Conservation (phyloP, 1,139 yeast species). For the Magnusiomyces suaveolens region DNA sequence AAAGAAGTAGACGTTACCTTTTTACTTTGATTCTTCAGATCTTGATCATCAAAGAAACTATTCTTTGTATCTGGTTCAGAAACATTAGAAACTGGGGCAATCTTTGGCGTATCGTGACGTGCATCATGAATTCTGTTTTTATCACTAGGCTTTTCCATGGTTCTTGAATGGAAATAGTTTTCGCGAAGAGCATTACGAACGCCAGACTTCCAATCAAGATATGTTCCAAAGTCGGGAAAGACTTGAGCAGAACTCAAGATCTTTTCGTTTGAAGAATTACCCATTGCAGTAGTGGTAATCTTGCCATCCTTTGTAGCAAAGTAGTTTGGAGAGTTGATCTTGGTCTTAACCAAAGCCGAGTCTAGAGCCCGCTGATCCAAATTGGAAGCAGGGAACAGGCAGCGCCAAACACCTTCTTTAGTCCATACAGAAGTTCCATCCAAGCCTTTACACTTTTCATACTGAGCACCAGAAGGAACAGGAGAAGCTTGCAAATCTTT, state of each 20-base stretch:
- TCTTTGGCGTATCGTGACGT: too few relatives aligned
- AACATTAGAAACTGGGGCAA: too few relatives aligned
- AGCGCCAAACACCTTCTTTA: slow-evolving; percentile 70
- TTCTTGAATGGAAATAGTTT: too few relatives aligned
- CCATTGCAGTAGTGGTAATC: not conserved
- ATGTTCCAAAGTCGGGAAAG: slow-evolving; percentile 11
- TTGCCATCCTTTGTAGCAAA: not conserved
- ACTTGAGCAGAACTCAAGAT: not conserved
- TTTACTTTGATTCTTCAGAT: slow-evolving; percentile 1
- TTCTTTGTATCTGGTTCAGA: too few relatives aligned
- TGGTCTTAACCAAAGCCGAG: not conserved
- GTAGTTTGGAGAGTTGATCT: not conserved
- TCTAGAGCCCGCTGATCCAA: slow-evolving; percentile 1
- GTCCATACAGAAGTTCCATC: slow-evolving; percentile 76
- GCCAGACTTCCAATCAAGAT: slow-evolving; percentile 13
- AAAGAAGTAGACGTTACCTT: slow-evolving; percentile 43
- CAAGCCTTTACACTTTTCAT: slow-evolving; percentile 50
- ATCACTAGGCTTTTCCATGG: too few relatives aligned
- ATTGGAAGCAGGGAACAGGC: slow-evolving; percentile 51
- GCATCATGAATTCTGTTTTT: too few relatives aligned
- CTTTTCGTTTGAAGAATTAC: not conserved
- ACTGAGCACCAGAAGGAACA: slow-evolving; percentile 53
- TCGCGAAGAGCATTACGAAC: slow-evolving; percentile 7
- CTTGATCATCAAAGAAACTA: not conserved
- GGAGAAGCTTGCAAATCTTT: slow-evolving; percentile 39